A percentile compares a stretch with the other conserved stretches of the same genome.
Evolutionary conservation across 352 stramenopile species (phyloP).

Genomic region (Globisporangium heterothallicum): DNA sequence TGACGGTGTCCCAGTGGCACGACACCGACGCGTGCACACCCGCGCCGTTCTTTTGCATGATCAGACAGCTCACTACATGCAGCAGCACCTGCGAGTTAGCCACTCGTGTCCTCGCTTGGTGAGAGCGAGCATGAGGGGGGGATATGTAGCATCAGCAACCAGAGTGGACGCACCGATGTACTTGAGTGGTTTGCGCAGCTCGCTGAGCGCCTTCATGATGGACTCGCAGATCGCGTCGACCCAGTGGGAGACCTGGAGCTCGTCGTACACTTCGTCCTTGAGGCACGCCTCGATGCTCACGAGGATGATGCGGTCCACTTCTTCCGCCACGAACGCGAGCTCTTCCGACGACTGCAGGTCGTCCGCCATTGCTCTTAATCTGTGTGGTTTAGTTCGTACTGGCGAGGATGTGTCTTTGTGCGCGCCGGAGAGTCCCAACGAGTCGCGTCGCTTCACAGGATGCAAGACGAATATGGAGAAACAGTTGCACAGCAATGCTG

Average conservation of each 20-base stretch:
- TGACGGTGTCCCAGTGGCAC: conserved; percentile 89
- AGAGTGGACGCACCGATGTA: conserved; percentile 57
- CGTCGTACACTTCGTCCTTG: conserved; percentile 86
- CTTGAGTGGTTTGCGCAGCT: conserved; percentile 91
- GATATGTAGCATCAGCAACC: neutral
- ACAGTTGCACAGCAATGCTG: too few species aligned
- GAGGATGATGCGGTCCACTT: conserved; percentile 88
- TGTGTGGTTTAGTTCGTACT: neutral
- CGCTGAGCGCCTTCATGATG: conserved; percentile 81
- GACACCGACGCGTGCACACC: conserved; percentile 86
- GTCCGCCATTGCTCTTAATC: conserved; percentile 48
- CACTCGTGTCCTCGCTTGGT: too few species aligned
- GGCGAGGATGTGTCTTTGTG: neutral
- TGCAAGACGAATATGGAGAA: too few species aligned
- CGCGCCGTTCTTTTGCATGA: conserved; percentile 93
- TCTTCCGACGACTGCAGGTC: conserved; percentile 87
- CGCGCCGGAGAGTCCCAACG: too few species aligned
- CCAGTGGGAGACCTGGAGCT: conserved; percentile 83
- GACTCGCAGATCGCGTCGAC: conserved; percentile 89
- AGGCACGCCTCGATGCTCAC: conserved; percentile 75
- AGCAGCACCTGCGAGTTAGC: too few species aligned
- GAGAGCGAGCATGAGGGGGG: conserved; percentile 8
- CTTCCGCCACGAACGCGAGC: conserved; percentile 88
- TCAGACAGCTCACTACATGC: conserved; percentile 74
- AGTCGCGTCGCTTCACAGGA: conserved; percentile 29